These are phyloP conservation scores for Ustilago trichophora DNA, from an alignment of 1,284 basidiomycete species.

Conservation along the genomic window DNA sequence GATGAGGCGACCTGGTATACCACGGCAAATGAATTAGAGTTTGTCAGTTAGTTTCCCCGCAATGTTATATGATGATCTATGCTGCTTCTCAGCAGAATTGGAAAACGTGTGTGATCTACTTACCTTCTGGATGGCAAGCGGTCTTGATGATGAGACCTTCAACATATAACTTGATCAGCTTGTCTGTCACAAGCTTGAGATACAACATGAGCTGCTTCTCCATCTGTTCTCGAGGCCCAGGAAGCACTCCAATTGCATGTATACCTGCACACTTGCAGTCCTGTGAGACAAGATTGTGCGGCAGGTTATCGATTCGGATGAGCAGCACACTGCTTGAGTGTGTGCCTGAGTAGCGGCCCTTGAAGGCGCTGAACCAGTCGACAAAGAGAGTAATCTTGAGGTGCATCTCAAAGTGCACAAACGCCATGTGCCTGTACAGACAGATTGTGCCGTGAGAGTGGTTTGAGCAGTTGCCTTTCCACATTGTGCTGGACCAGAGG, in stretches of 20 bases:
- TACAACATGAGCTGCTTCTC: not conserved
- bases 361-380: slow-evolving; percentile 7
- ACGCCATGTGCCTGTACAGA: too few species aligned
- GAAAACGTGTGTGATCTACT: too few species aligned
- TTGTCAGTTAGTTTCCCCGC: too few species aligned
- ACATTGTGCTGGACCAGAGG: too few species aligned
- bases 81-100: too few species aligned
- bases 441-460: too few species aligned
- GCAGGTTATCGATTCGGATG: slow-evolving; percentile 6
- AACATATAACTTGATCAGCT: not conserved
- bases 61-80: too few species aligned
- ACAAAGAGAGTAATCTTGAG: slow-evolving; percentile 14
- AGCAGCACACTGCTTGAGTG: slow-evolving; percentile 4
- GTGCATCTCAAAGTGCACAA: not conserved
- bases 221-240: slow-evolving; percentile 1
- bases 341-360: not conserved
- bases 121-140: too few species aligned
- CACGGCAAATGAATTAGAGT: too few species aligned
- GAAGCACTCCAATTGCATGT: slow-evolving; percentile 1
- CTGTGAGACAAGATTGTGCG: not conserved
- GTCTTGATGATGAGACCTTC: too few species aligned
- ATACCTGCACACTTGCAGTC: slow-evolving; percentile 2
- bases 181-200: not conserved
- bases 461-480: too few species aligned
- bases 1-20: not conserved